phyloP scores from a whole-genome alignment of 192 early-diverging fungal species.

The Helicostylum pulchrum region DNA sequence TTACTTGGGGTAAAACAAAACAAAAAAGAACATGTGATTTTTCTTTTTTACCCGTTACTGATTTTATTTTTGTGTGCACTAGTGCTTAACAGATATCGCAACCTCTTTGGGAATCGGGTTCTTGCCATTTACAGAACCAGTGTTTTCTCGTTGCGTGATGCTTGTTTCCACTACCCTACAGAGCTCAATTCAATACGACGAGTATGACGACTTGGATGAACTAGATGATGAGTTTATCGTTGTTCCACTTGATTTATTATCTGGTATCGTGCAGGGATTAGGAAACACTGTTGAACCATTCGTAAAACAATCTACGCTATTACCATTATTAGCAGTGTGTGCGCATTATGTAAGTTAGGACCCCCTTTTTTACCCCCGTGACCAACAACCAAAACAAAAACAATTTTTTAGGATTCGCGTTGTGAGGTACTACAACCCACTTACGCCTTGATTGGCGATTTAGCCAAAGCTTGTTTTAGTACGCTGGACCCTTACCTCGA shows the following conservation, averaged over 20 bases:
- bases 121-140: constrained; percentile 74
- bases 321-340: constrained; percentile 78
- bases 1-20: constrained; percentile 66
- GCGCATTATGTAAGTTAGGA: constrained; percentile 57
- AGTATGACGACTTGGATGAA: constrained; percentile 43
- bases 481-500: background rate
- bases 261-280: constrained; percentile 90
- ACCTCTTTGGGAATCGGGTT: constrained; percentile 87
- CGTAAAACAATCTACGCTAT: constrained; percentile 62
- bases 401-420: constrained; percentile 10
- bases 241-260: constrained; percentile 90
- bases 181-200: constrained; percentile 48
- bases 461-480: constrained; percentile 19
- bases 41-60: background rate
- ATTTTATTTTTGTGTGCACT: background rate
- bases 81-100: constrained; percentile 49
- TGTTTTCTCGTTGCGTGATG: constrained; percentile 87
- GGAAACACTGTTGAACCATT: constrained; percentile 69
- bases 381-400: background rate
- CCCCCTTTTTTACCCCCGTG: too few species aligned
- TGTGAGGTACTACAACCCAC: constrained; percentile 18
- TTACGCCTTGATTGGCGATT: constrained; percentile 21
- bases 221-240: constrained; percentile 95
- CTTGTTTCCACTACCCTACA: constrained; percentile 78
- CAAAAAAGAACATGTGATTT: background rate